These are phyloP conservation scores for Hypoxylon subgilvum DNA, from an alignment of 495 filamentous ascomycete genomes.

Conservation along the genomic window DNA sequence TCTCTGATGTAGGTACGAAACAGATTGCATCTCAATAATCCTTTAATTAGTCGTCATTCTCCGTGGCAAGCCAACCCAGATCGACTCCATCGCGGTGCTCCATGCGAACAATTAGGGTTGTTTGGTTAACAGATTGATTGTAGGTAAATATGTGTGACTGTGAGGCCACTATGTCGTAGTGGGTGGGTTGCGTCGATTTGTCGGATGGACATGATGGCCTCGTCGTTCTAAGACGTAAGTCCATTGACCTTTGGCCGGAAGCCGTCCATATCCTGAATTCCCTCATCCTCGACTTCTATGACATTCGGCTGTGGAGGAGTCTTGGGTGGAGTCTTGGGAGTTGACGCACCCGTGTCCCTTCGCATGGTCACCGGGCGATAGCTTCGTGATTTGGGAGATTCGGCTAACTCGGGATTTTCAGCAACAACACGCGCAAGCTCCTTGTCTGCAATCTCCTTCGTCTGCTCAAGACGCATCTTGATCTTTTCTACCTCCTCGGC, in stretches of 20 bases:
- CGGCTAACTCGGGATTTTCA: slow-evolving; percentile 40
- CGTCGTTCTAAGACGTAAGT: slow-evolving; percentile 24
- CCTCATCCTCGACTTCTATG: slow-evolving; percentile 47
- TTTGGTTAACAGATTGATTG: background rate
- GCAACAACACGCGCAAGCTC: slow-evolving; percentile 61
- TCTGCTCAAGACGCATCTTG: slow-evolving; percentile 62
- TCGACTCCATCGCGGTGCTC: slow-evolving; percentile 36
- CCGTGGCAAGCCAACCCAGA: no score
- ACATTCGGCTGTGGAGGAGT: slow-evolving; percentile 35
- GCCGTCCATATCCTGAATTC: slow-evolving; percentile 48
- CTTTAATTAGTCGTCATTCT: slow-evolving; percentile 11
- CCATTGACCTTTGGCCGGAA: slow-evolving; percentile 32
- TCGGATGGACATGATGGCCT: slow-evolving; percentile 5
- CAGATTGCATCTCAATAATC: slow-evolving; percentile 3
- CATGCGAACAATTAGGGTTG: slow-evolving; percentile 11
- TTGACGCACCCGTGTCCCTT: slow-evolving; percentile 30
- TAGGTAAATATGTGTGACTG: slow-evolving; percentile 15
- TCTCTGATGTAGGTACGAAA: slow-evolving; percentile 2
- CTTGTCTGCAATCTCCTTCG: slow-evolving; percentile 62
- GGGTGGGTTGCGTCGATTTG: slow-evolving; percentile 6
- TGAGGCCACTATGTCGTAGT: background rate
- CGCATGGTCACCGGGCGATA: slow-evolving; percentile 45
- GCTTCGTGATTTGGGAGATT: slow-evolving; percentile 36
- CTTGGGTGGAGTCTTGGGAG: slow-evolving; percentile 33
- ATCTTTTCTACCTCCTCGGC: slow-evolving; percentile 72